phyloP scores from a whole-genome alignment of 768 basidiomycete species.

The Leccinum barrowsii region DNA sequence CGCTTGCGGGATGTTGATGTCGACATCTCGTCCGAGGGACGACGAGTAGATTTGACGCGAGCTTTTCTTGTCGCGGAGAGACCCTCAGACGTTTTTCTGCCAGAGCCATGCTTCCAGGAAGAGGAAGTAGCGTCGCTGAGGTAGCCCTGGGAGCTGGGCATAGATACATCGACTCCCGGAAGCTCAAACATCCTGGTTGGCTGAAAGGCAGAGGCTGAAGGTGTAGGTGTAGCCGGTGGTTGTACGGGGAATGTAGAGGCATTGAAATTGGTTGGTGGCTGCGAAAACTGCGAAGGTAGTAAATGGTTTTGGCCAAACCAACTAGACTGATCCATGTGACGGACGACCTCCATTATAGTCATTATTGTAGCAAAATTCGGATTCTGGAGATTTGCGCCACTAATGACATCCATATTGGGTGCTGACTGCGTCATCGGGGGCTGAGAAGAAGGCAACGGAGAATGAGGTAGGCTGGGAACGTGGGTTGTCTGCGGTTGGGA shows the following conservation, averaged over 20 bases:
- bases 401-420: slow-evolving; percentile 7
- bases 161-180: not conserved
- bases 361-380: slow-evolving; percentile 25
- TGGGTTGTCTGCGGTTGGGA: slow-evolving; percentile 15
- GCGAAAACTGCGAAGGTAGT: slow-evolving; percentile 18
- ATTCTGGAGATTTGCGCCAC: slow-evolving; percentile 12
- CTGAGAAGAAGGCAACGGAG: slow-evolving; percentile 16
- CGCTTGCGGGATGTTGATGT: slow-evolving; percentile 24
- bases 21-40: slow-evolving; percentile 3
- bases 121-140: not conserved
- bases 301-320: slow-evolving; percentile 18
- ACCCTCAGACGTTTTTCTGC: slow-evolving; percentile 8
- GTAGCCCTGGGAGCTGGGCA: slow-evolving; percentile 3
- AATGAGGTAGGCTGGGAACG: slow-evolving; percentile 7
- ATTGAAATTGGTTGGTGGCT: slow-evolving; percentile 9
- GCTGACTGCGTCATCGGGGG: slow-evolving; percentile 13
- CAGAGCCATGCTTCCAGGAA: slow-evolving; percentile 4
- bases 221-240: not conserved
- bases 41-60: slow-evolving; percentile 4
- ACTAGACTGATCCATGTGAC: slow-evolving; percentile 26
- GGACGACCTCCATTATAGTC: slow-evolving; percentile 32
- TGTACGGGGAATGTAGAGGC: slow-evolving; percentile 3
- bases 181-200: not conserved
- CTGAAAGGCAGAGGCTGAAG: slow-evolving; percentile 6
- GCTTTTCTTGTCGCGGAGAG: slow-evolving; percentile 4